phyloP scores from a whole-genome alignment of 345 rosid genomes.

The Citrus glauca region DNA sequence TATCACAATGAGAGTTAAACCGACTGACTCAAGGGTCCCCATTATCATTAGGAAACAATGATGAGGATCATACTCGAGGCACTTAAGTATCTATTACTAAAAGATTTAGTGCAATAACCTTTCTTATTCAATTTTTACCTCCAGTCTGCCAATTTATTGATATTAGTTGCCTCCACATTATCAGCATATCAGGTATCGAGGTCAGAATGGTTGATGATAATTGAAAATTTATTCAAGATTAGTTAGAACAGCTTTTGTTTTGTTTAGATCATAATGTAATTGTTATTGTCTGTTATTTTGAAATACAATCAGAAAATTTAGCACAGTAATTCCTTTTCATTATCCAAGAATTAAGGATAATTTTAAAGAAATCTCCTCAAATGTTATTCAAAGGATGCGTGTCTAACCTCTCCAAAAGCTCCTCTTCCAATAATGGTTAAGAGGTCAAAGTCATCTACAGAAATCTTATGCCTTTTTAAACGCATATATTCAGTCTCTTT shows the following conservation, averaged over 20 bases:
- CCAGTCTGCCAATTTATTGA: background rate
- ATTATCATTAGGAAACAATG: background rate
- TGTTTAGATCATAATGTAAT: background rate
- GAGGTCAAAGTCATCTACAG: constrained; percentile 83
- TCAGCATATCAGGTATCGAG: background rate
- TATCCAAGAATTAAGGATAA: background rate
- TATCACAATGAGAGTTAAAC: background rate
- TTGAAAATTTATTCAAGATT: background rate
- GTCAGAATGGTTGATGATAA: background rate
- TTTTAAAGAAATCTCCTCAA: constrained; percentile 2
- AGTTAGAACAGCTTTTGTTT: background rate
- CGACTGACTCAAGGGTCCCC: background rate
- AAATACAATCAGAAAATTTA: background rate
- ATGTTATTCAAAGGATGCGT: background rate
- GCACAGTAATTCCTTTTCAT: background rate
- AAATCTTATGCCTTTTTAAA: constrained; percentile 75
- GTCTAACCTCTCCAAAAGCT: constrained; percentile 92
- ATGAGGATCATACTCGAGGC: background rate
- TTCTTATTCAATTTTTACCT: background rate
- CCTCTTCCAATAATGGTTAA: constrained; percentile 85
- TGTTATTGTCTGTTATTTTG: background rate
- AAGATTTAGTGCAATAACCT: background rate
- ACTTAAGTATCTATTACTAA: background rate
- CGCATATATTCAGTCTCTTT: constrained; percentile 86
- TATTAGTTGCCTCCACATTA: background rate